These are phyloP conservation scores for Neurospora sp. DNA, from an alignment of 495 filamentous ascomycete genomes.

Conservation along the genomic window DNA sequence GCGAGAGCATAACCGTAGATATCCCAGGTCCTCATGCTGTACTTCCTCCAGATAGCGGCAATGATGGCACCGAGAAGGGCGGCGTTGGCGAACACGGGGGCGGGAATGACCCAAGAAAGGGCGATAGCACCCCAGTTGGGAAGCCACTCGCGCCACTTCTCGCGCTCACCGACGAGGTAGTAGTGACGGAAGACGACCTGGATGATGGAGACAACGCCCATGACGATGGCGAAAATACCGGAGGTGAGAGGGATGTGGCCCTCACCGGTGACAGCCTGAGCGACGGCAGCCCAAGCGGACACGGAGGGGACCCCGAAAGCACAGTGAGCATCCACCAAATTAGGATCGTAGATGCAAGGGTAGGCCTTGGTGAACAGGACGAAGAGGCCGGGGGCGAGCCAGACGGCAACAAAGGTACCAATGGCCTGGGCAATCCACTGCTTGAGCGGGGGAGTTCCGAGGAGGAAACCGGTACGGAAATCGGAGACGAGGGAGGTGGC, in stretches of 20 bases:
- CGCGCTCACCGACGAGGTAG: slow-evolving; percentile 34
- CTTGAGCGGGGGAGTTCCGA: slow-evolving; percentile 49
- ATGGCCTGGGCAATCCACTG: slow-evolving; percentile 56
- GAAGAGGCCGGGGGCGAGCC: slow-evolving; percentile 53
- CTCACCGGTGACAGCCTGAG: slow-evolving; percentile 48
- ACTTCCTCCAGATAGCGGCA: slow-evolving; percentile 50
- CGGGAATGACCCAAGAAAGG: slow-evolving; percentile 49
- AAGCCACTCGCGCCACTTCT: slow-evolving; percentile 46
- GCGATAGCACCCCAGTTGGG: slow-evolving; percentile 61
- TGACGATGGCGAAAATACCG: slow-evolving; percentile 46
- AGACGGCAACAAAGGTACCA: slow-evolving; percentile 50
- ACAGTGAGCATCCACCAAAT: slow-evolving; percentile 27
- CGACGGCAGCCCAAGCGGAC: slow-evolving; percentile 54
- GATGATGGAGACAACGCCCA: slow-evolving; percentile 38
- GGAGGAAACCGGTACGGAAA: slow-evolving; percentile 54
- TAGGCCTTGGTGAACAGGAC: slow-evolving; percentile 56
- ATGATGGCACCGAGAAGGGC: slow-evolving; percentile 47
- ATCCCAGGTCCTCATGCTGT: slow-evolving; percentile 44
- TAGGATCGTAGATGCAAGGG: slow-evolving; percentile 47
- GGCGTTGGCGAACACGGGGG: slow-evolving; percentile 33
- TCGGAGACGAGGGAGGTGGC: slow-evolving; percentile 45
- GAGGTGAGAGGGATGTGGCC: slow-evolving; percentile 41
- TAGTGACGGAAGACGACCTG: slow-evolving; percentile 49
- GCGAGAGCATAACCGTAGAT: slow-evolving; percentile 56
- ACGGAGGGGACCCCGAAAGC: slow-evolving; percentile 52